Percentiles rank a stretch among this genome's conserved stretches.
These are phyloP conservation scores for Dillenia suffruticosa DNA, from an alignment of 164 flowering plant genomes.

Conservation along the genomic window DNA sequence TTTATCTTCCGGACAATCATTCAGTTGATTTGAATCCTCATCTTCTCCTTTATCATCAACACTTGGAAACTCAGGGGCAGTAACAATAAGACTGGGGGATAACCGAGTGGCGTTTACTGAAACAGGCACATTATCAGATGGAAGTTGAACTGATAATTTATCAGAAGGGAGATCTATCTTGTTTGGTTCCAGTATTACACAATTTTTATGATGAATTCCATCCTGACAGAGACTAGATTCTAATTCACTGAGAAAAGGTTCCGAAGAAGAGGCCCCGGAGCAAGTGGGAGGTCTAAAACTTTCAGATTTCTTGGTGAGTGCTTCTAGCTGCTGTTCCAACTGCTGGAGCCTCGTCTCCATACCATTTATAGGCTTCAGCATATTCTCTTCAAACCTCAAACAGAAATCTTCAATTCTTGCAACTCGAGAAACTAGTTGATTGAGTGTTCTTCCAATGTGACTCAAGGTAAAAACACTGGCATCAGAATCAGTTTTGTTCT, in stretches of 20 bases:
- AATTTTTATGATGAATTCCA: constrained; percentile 13
- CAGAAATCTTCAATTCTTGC: constrained; percentile 59
- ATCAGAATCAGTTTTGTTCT: constrained; percentile 13
- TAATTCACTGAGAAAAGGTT: constrained; percentile 37
- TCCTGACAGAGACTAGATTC: constrained; percentile 33
- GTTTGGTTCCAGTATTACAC: constrained; percentile 18
- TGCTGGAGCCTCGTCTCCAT: constrained; percentile 69
- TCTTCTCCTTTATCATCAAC: constrained; percentile 42
- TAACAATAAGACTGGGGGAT: constrained; percentile 40
- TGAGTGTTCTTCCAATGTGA: constrained; percentile 45
- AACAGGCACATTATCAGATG: constrained; percentile 18
- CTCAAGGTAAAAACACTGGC: constrained; percentile 3
- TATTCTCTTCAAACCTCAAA: constrained; percentile 69
- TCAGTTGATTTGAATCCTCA: constrained; percentile 4
- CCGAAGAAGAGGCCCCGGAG: constrained; percentile 48
- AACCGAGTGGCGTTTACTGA: constrained; percentile 15
- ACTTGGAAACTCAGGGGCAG: constrained; percentile 60
- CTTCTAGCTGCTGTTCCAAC: constrained; percentile 64
- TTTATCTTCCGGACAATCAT: constrained; percentile 18
- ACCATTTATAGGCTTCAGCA: constrained; percentile 63
- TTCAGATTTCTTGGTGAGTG: constrained; percentile 29
- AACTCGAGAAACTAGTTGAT: constrained; percentile 64
- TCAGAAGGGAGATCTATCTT: constrained; percentile 17
- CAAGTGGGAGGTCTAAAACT: constrained; percentile 22
- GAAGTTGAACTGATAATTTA: constrained; percentile 4